phyloP scores from a whole-genome alignment of 768 basidiomycete genomes.

The Russula compacta region DNA sequence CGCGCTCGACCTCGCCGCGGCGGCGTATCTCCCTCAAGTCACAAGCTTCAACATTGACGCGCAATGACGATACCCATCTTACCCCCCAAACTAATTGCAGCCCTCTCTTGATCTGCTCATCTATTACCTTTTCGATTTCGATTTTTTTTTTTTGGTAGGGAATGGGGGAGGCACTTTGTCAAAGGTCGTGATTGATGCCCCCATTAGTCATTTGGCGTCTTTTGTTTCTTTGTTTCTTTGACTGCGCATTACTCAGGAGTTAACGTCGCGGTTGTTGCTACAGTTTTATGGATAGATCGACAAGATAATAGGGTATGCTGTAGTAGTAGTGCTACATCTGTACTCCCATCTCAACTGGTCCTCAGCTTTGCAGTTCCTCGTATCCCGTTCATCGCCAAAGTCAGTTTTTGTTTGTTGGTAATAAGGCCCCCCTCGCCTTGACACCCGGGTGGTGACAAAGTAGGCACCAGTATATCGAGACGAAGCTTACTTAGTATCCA shows the following conservation, averaged over 20 bases:
- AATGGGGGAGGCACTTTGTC: background rate
- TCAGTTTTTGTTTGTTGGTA: background rate
- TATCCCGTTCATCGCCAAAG: background rate
- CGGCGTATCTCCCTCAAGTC: conserved; percentile 85
- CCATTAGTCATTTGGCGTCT: background rate
- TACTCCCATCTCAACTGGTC: background rate
- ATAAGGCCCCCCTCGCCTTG: no score
- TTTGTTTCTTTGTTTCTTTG: background rate
- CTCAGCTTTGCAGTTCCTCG: background rate
- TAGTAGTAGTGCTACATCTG: background rate
- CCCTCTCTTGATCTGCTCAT: background rate
- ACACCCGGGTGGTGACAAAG: no score
- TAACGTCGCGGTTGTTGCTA: background rate
- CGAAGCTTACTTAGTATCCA: no score
- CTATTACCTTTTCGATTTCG: background rate
- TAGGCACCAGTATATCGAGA: no score
- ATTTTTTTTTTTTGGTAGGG: background rate
- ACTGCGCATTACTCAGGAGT: background rate
- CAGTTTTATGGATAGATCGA: background rate
- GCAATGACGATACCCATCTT: conserved; percentile 5
- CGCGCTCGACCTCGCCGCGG: conserved; percentile 76
- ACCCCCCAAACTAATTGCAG: background rate
- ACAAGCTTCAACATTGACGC: conserved; percentile 42
- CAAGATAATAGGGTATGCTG: background rate
- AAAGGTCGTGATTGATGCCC: background rate